These are phyloP conservation scores for Chloranthus sessilifolius DNA, from an alignment of 164 flowering plant species.

Conservation along the genomic window DNA sequence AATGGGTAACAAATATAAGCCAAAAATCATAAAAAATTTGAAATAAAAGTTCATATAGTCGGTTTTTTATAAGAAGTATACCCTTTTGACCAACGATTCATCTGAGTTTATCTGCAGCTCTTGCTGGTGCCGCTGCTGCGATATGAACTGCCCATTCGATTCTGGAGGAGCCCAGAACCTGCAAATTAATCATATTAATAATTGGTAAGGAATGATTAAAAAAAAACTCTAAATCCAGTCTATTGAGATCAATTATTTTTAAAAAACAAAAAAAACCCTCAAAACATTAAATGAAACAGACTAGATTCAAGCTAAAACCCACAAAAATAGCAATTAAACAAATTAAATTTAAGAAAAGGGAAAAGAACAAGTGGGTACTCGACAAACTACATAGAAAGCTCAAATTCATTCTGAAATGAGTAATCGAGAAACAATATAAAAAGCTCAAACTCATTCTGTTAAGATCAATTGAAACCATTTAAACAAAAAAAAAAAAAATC, in stretches of 20 bases:
- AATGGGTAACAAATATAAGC: not conserved
- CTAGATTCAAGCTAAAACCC: no score
- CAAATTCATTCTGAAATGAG: no score
- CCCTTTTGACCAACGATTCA: conserved; percentile 48
- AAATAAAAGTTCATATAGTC: not conserved
- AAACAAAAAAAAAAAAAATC: no score
- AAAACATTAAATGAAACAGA: not conserved
- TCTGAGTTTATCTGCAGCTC: conserved; percentile 51
- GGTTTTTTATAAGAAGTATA: not conserved
- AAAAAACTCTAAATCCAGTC: no score
- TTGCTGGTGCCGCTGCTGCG: conserved; percentile 49
- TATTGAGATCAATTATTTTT: no score
- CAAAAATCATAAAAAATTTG: conserved; percentile 1
- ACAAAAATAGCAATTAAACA: no score
- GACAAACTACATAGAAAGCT: no score
- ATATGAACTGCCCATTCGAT: conserved; percentile 37
- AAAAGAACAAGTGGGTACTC: no score
- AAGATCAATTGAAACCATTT: no score
- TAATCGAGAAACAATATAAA: no score
- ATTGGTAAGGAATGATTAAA: not conserved
- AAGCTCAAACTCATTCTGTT: no score
- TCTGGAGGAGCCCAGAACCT: conserved; percentile 49
- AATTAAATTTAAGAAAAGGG: no score
- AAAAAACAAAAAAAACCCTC: not conserved
- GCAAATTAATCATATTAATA: conserved; percentile 8